A percentile compares a stretch with the other conserved stretches of the same genome.
phyloP scores from a whole-genome alignment of 2,329 filamentous ascomycete species.

The Cylindrodendrum hubeiense region DNA sequence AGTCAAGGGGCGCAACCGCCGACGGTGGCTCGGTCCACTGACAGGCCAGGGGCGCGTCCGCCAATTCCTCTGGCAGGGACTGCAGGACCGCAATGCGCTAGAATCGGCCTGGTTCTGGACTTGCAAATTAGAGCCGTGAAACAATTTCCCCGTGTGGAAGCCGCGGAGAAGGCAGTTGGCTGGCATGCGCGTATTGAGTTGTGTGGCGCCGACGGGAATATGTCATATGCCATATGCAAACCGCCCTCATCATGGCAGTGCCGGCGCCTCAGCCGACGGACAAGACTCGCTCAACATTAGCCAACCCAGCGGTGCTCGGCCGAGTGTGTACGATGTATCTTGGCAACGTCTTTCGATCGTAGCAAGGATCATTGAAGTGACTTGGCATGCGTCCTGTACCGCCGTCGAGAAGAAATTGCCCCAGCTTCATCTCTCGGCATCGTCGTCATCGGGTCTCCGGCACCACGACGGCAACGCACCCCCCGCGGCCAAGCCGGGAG shows the following conservation, averaged over 20 bases:
- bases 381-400: background rate
- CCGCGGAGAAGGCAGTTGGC: background rate
- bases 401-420: background rate
- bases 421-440: background rate
- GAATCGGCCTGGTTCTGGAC: slow-evolving; percentile 2
- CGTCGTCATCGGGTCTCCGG: slow-evolving; percentile 12
- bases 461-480: background rate
- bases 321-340: slow-evolving; percentile 3
- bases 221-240: background rate
- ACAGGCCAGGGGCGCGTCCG: slow-evolving; percentile 12
- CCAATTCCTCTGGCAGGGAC: slow-evolving; percentile 5
- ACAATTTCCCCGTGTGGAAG: slow-evolving; percentile 14
- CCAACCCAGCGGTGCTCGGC: background rate
- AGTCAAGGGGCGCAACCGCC: slow-evolving; percentile 7
- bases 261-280: background rate
- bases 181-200: background rate
- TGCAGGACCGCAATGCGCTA: slow-evolving; percentile 1
- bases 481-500: slow-evolving; percentile 39
- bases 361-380: background rate
- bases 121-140: background rate
- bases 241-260: background rate
- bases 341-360: slow-evolving; percentile 1
- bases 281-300: background rate
- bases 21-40: slow-evolving; percentile 13
- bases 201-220: background rate